Evolutionary conservation across 768 basidiomycete species (phyloP).

Genomic region (Tremella yokohamensis): DNA sequence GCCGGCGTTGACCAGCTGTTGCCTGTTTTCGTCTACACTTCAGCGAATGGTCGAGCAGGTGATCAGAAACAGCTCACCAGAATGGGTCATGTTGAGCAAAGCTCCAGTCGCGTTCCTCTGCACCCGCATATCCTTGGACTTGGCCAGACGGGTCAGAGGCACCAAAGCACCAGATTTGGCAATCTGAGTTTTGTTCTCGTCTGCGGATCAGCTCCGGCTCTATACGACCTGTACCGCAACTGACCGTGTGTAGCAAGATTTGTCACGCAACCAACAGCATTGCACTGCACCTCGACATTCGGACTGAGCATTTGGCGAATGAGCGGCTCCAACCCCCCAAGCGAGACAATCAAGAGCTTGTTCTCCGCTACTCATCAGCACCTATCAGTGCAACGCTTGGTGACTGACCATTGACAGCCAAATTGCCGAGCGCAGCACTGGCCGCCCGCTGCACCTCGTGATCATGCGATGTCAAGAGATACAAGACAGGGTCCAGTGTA

Average conservation of each 20-base stretch:
- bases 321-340: slow-evolving; percentile 93
- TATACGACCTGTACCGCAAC: slow-evolving; percentile 31
- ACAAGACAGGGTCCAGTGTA: slow-evolving; percentile 96
- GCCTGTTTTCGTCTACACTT: slow-evolving; percentile 84
- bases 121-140: slow-evolving; percentile 98
- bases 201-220: slow-evolving; percentile 53
- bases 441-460: slow-evolving; percentile 98
- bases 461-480: slow-evolving; percentile 93
- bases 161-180: slow-evolving; percentile 98
- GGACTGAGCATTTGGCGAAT: slow-evolving; percentile 99
- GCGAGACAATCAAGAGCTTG: slow-evolving; percentile 95
- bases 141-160: slow-evolving; percentile 88
- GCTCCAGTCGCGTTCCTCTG: slow-evolving; percentile 98
- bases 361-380: slow-evolving; percentile 71
- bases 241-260: slow-evolving; percentile 96
- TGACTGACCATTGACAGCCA: slow-evolving; percentile 91
- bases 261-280: slow-evolving; percentile 97
- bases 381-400: no score
- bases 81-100: slow-evolving; percentile 98
- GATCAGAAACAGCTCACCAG: slow-evolving; percentile 60
- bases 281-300: slow-evolving; percentile 99
- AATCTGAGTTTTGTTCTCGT: slow-evolving; percentile 99
- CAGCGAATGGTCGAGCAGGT: slow-evolving; percentile 3
- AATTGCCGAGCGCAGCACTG: slow-evolving; percentile 91
- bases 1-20: slow-evolving; percentile 96